Percentiles rank a stretch among this genome's conserved stretches.
These are phyloP conservation scores for Phytopythium cucurbitacearum DNA, from an alignment of 352 stramenopile genomes.

Conservation along the genomic window DNA sequence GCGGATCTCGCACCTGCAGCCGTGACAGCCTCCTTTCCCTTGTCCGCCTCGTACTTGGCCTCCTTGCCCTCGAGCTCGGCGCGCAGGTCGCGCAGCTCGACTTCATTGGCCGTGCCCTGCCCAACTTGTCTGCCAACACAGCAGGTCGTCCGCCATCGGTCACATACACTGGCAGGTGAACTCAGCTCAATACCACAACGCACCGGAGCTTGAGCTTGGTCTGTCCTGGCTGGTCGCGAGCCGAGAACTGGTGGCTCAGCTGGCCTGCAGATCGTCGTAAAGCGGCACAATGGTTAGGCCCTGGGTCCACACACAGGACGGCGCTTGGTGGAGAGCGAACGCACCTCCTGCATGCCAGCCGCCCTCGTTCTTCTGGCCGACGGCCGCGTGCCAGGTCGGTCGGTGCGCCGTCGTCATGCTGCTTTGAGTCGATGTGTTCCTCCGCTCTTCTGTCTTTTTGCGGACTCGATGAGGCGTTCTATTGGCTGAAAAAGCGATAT, in stretches of 20 bases:
- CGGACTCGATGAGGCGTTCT: not conserved
- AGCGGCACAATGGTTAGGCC: not conserved
- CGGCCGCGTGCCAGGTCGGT: slow-evolving; percentile 81
- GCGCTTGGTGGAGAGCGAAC: not conserved
- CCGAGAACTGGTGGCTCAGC: slow-evolving; percentile 76
- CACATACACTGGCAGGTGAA: not conserved
- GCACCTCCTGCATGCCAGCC: slow-evolving; percentile 79
- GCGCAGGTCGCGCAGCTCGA: slow-evolving; percentile 68
- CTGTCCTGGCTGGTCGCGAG: slow-evolving; percentile 76
- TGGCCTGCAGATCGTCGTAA: slow-evolving; percentile 32
- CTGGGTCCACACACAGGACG: not conserved
- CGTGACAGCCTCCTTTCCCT: slow-evolving; percentile 68
- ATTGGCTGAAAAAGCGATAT: not conserved
- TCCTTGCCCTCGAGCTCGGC: slow-evolving; percentile 75
- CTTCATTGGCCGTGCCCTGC: slow-evolving; percentile 76
- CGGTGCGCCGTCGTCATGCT: slow-evolving; percentile 83
- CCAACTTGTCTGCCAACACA: slow-evolving; percentile 56
- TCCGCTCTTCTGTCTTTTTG: not conserved
- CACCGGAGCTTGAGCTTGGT: slow-evolving; percentile 82
- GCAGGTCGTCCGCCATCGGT: not conserved
- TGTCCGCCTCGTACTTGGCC: slow-evolving; percentile 67
- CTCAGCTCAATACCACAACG: not conserved
- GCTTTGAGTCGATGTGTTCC: not conserved
- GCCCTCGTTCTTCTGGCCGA: slow-evolving; percentile 84
- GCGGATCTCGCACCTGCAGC: slow-evolving; percentile 53